Conservation (phyloP, 108 stramenopile genomes). For the Nitzschia putrida region DNA sequence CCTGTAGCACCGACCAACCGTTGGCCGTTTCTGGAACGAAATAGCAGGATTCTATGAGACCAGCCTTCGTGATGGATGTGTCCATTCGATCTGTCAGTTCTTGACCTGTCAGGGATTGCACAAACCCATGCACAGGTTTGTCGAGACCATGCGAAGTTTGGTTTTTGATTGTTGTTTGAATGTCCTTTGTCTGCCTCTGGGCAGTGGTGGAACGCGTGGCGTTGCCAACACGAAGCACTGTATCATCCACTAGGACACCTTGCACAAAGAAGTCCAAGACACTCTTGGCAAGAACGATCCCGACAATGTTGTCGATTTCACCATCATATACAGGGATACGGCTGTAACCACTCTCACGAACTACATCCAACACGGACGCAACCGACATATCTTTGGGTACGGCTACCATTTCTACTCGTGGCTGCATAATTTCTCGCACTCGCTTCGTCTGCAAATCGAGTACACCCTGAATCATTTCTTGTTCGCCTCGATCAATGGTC, state of each 20-base stretch:
- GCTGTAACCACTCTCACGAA: slow-evolving; percentile 84
- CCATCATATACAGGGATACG: slow-evolving; percentile 96
- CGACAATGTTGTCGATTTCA: slow-evolving; percentile 96
- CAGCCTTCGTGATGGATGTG: slow-evolving; percentile 77
- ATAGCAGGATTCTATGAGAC: slow-evolving; percentile 90
- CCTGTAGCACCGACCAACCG: slow-evolving; percentile 95
- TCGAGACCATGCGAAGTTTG: slow-evolving; percentile 15
- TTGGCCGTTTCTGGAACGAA: slow-evolving; percentile 97
- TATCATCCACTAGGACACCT: slow-evolving; percentile 81
- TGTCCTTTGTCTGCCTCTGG: slow-evolving; percentile 2
- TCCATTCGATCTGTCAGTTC: slow-evolving; percentile 85
- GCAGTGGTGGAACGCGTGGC: slow-evolving; percentile 4
- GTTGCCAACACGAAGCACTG: slow-evolving; percentile 45
- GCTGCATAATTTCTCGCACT: slow-evolving; percentile 93
- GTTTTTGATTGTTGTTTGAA: slow-evolving; percentile 12
- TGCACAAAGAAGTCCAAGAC: slow-evolving; percentile 93
- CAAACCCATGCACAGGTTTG: slow-evolving; percentile 34
- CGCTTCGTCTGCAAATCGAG: slow-evolving; percentile 90
- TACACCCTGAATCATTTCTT: slow-evolving; percentile 96
- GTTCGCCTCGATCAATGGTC: slow-evolving; percentile 94
- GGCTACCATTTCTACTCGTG: slow-evolving; percentile 93
- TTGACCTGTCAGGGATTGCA: slow-evolving; percentile 72
- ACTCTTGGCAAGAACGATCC: slow-evolving; percentile 92
- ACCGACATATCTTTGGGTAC: slow-evolving; percentile 82
- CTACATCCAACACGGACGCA: slow-evolving; percentile 80